Conservation (phyloP, 2,329 filamentous ascomycete species). For the Alternaria arborescens region DNA sequence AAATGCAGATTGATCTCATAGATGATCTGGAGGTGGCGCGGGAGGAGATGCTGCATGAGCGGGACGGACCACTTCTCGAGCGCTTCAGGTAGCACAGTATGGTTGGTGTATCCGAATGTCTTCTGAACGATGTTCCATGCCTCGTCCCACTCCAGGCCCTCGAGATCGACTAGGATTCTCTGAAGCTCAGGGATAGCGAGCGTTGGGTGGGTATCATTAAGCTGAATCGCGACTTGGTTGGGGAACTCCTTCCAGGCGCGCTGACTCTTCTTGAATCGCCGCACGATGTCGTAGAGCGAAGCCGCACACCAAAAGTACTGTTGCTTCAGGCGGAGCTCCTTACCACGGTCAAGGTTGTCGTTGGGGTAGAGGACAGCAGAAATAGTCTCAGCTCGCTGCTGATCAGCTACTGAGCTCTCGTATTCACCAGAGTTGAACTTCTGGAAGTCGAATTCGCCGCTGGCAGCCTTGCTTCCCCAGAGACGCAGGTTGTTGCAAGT, state of each 20-base stretch:
- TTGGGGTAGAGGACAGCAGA: constrained; percentile 97
- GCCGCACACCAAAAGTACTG: constrained; percentile 99
- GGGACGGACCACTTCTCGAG: constrained; percentile 98
- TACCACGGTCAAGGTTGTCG: constrained; percentile 94
- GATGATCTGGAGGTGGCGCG: constrained; percentile 94
- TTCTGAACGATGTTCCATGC: constrained; percentile 76
- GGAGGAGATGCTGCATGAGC: constrained; percentile 88
- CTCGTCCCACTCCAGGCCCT: constrained; percentile 91
- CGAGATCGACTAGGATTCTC: constrained; percentile 87
- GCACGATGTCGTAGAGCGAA: constrained; percentile 93
- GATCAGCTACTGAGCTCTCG: constrained; percentile 96
- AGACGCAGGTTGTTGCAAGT: constrained; percentile 96
- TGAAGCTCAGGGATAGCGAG: constrained; percentile 95
- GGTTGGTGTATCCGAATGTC: constrained; percentile 95
- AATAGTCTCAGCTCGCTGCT: constrained; percentile 98
- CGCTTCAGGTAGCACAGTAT: constrained; percentile 95
- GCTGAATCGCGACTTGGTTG: constrained; percentile 94
- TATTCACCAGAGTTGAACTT: constrained; percentile 99
- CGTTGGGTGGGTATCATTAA: constrained; percentile 97
- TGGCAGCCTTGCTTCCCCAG: constrained; percentile 97
- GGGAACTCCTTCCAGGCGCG: constrained; percentile 90
- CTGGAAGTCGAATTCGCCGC: constrained; percentile 98
- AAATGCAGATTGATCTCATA: constrained; percentile 98
- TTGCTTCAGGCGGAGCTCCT: constrained; percentile 97
- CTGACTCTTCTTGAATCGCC: constrained; percentile 97